These are phyloP conservation scores for Tilletia indica DNA, from an alignment of 1,284 basidiomycete genomes.

Conservation along the genomic window DNA sequence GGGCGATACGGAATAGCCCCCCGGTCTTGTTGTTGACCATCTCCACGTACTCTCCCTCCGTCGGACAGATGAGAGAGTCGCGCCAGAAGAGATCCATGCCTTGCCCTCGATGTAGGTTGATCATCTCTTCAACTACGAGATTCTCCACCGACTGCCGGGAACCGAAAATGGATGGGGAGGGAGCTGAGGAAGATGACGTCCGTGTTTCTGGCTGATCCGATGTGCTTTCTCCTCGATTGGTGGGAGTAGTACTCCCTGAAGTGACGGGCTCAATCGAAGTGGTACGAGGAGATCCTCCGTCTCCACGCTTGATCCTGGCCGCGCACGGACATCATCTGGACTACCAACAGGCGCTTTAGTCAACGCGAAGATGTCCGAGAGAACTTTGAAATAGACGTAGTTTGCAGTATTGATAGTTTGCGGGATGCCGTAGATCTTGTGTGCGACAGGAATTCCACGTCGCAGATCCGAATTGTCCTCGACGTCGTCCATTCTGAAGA, in stretches of 20 bases:
- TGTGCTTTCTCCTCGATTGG: background rate
- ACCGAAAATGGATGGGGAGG: conserved; percentile 17
- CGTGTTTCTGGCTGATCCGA: background rate
- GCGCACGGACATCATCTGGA: background rate
- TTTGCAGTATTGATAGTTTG: conserved; percentile 98
- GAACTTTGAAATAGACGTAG: conserved; percentile 79
- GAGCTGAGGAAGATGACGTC: background rate
- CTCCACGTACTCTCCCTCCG: conserved; percentile 86
- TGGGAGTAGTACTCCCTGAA: conserved; percentile 24
- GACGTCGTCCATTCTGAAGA: conserved; percentile 84
- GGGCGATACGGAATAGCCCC: conserved; percentile 83
- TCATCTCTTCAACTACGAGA: conserved; percentile 64
- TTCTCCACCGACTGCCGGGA: conserved; percentile 25
- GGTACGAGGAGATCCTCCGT: background rate
- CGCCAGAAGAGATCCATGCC: conserved; percentile 93
- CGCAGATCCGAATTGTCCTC: conserved; percentile 91
- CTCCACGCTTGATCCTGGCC: background rate
- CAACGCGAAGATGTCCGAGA: conserved; percentile 64
- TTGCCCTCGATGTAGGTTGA: conserved; percentile 90
- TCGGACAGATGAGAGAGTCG: conserved; percentile 85
- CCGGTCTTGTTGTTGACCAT: conserved; percentile 99
- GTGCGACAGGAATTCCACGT: conserved; percentile 80
- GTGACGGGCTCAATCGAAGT: conserved; percentile 17
- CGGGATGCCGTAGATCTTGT: conserved; percentile 91
- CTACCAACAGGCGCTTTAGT: conserved; percentile 64